Evolutionary conservation across 352 stramenopile species (phyloP).

Genomic region (Poterioochromonas sp.): DNA sequence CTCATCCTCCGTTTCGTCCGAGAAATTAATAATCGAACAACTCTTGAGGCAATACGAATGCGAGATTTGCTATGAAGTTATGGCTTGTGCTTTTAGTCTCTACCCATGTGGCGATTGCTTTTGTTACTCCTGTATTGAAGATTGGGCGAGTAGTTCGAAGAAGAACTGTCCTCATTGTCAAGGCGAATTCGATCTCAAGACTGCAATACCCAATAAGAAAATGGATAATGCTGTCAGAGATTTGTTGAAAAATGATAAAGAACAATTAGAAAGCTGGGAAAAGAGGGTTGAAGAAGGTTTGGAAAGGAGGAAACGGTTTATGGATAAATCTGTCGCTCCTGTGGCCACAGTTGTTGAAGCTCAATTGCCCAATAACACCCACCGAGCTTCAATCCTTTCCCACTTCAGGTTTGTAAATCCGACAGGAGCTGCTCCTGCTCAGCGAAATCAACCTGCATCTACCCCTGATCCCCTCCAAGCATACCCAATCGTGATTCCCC

Average conservation of each 20-base stretch:
- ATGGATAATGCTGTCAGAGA: background rate
- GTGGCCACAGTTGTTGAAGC: no score
- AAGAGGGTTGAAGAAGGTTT: background rate
- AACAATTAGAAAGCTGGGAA: background rate
- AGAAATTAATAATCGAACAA: background rate
- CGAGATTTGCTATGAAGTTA: background rate
- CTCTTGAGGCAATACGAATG: background rate
- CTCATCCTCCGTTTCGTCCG: background rate
- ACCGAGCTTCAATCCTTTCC: no score
- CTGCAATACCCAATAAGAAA: background rate
- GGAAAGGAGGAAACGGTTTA: background rate
- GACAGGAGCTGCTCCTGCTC: no score
- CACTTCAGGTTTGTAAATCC: no score
- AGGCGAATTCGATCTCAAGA: background rate
- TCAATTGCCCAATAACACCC: no score
- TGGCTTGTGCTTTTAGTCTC: background rate
- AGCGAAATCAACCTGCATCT: no score
- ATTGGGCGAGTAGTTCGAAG: background rate
- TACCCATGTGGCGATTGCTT: background rate
- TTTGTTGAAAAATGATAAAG: background rate
- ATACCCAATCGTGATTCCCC: no score
- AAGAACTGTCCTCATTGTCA: background rate
- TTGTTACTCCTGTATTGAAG: background rate
- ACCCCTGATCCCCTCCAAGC: no score
- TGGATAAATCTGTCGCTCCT: no score